Conservation (phyloP, 1,139 yeast genomes). For the Lodderomyces orthopsilosis region DNA sequence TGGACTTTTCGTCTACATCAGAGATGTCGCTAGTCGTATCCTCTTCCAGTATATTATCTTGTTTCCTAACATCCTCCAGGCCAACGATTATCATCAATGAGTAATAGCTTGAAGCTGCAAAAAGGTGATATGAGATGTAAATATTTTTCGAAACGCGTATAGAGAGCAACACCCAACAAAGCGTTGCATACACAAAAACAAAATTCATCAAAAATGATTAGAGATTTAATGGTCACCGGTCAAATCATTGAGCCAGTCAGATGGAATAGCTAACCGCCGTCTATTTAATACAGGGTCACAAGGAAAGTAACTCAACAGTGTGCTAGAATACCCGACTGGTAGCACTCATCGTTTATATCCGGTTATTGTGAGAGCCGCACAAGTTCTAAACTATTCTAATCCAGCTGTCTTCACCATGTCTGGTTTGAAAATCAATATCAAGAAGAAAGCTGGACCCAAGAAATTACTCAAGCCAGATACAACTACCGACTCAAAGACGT, state of each 20-base stretch:
- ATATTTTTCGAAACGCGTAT: conserved; percentile 2
- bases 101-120: not conserved
- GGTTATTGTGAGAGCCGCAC: not conserved
- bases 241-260: not conserved
- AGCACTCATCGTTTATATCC: too few species aligned
- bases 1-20: not conserved
- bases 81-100: conserved; percentile 6
- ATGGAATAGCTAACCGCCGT: too few species aligned
- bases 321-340: too few species aligned
- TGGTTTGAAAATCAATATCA: conserved; percentile 27
- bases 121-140: not conserved
- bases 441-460: conserved; percentile 12
- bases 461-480: conserved; percentile 11
- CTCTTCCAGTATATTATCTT: conserved; percentile 14
- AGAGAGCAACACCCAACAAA: not conserved
- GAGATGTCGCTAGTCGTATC: conserved; percentile 4
- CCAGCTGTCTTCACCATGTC: not conserved
- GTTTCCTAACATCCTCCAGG: conserved; percentile 9
- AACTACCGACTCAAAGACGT: conserved; percentile 12
- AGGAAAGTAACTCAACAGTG: too few species aligned
- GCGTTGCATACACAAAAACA: not conserved
- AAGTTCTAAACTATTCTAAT: not conserved
- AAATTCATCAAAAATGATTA: not conserved
- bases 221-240: too few species aligned
- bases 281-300: too few species aligned